phyloP scores from a whole-genome alignment of 805 yeast species.

The Alloascoidea hylecoeti region DNA sequence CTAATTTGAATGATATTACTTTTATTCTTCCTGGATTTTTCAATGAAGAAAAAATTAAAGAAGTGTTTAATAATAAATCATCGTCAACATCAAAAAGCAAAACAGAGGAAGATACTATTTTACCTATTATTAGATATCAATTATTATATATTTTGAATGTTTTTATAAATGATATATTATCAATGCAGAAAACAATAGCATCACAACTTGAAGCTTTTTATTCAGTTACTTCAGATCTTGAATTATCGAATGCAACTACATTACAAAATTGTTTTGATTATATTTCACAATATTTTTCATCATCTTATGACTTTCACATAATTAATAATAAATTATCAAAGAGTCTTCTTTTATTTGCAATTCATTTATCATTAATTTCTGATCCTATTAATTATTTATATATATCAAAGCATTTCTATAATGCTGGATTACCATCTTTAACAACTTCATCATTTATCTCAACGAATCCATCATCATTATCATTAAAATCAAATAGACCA shows the following conservation, averaged over 20 bases:
- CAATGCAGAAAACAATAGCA: neutral
- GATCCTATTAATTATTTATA: neutral
- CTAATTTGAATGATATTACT: neutral
- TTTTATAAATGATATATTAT: neutral
- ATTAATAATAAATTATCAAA: neutral
- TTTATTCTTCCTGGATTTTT: neutral
- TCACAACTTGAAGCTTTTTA: neutral
- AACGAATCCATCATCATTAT: neutral
- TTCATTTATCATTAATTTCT: neutral
- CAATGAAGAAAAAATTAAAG: neutral
- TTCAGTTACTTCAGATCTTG: neutral
- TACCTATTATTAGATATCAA: neutral
- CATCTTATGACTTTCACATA: neutral
- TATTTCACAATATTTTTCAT: neutral
- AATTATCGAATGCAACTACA: neutral
- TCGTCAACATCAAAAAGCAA: too few relatives aligned
- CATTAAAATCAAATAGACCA: too few relatives aligned
- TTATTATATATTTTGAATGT: neutral
- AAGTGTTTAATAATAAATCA: neutral
- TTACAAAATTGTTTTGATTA: neutral
- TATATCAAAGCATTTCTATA: neutral
- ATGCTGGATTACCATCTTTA: neutral
- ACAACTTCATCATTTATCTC: neutral
- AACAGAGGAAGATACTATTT: neutral
- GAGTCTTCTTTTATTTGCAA: neutral